Evolutionary conservation across 2,329 filamentous ascomycete genomes (phyloP), one percentile per base, ranked within the genome.

Genomic region (Cladosporium sp.): DNA sequence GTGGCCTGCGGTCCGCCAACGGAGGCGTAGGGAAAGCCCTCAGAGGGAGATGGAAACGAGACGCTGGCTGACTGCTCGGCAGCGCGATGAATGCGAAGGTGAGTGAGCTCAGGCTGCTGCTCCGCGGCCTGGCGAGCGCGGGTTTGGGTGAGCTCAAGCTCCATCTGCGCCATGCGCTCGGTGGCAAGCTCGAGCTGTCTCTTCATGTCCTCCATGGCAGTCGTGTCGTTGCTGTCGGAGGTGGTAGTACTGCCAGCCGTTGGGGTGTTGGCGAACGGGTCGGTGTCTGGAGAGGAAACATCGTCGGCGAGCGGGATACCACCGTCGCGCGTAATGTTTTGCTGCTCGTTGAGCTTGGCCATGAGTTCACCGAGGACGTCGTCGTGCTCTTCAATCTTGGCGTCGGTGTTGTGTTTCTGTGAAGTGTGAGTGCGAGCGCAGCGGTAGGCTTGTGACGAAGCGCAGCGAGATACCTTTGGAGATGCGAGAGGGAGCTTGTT

Each of bases 291-390:
- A 9, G 64, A 67, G 20, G 63, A 64, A 58, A 71, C 65, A 59
- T 75, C 75, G 40, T 67, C 65, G 25, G 59, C 61, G 34, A 59
- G 36, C 17, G 64, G 60, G 4, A 66, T 65, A 54, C 79, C 81
- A 42, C 83, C 69, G 53, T 78, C 77, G 58, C 83, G 77, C 60
- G 80, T 82, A 67, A 19, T 49, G 17, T 50, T 55, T 40, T 87
- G 83, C 66, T 91, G 87, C 70, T 91, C 86, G n/a, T 84, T 83
- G 48, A 93, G 79, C 69, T 86, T 88, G 57, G 87, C 83, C 62
- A 91, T 77, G 52, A 91, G 82, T 59, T 86, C 86, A 66, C 94
- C 89, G 78, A 92, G 58, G n/a, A 63, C 62, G 40, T 58, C 62
- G 40, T 58, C 62, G 35, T 61, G 57, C 32, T 58, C 28, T 44